Evolutionary conservation across 192 early-diverging fungal species (phyloP).

Genomic region (Lobosporangium transversale): DNA sequence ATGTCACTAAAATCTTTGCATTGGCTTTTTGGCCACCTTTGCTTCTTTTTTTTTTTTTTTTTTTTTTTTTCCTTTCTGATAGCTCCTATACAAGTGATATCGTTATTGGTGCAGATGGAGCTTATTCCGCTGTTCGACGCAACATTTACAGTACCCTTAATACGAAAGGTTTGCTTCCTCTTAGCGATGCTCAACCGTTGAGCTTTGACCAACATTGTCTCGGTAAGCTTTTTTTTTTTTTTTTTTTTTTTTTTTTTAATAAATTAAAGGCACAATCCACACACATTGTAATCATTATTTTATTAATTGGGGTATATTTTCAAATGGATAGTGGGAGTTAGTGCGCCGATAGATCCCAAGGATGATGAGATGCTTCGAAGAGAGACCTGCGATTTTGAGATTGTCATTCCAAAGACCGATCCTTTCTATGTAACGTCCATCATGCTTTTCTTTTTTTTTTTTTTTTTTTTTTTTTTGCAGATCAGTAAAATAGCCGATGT

Average conservation of each 20-base stretch:
- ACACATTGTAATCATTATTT: not conserved
- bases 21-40: too few relatives aligned
- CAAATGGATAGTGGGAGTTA: conserved; percentile 44
- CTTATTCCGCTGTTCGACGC: conserved; percentile 31
- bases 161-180: conserved; percentile 18
- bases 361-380: conserved; percentile 33
- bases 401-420: conserved; percentile 47
- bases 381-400: conserved; percentile 43
- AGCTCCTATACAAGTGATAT: conserved; percentile 34
- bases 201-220: conserved; percentile 48
- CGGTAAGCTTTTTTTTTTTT: conserved; percentile 11
- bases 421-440: conserved; percentile 38
- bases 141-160: conserved; percentile 32
- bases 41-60: not conserved
- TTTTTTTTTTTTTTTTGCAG: not conserved
- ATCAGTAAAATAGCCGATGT: not conserved
- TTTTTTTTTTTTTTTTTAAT: too few relatives aligned
- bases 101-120: conserved; percentile 45
- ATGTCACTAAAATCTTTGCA: too few relatives aligned
- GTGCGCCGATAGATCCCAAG: conserved; percentile 35
- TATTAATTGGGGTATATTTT: not conserved
- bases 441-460: not conserved
- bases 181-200: conserved; percentile 36
- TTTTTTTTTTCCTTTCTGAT: not conserved
- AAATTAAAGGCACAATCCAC: not conserved